These are phyloP conservation scores for Malassezia pachydermatis DNA, from an alignment of 1,284 basidiomycete genomes.

Conservation along the genomic window DNA sequence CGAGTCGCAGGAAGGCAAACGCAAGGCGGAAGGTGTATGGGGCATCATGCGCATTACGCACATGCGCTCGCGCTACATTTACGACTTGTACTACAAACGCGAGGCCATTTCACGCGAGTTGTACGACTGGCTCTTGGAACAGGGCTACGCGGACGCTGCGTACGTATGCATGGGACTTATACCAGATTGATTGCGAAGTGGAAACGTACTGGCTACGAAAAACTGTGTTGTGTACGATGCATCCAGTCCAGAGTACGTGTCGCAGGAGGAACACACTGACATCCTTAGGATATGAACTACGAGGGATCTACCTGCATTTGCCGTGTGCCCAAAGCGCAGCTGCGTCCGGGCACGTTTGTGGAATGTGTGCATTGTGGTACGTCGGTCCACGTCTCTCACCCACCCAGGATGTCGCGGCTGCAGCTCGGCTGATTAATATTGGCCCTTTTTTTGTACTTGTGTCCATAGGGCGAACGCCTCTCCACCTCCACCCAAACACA, in stretches of 20 bases:
- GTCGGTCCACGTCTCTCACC: constrained; percentile 45
- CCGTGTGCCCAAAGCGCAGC: constrained; percentile 84
- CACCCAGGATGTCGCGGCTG: constrained; percentile 30
- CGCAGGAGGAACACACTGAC: too few species aligned
- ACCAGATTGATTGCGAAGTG: constrained; percentile 90
- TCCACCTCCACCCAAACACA: too few species aligned
- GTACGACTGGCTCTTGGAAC: constrained; percentile 96
- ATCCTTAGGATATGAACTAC: constrained; percentile 82
- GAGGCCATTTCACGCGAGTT: constrained; percentile 86
- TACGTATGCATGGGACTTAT: constrained; percentile 51
- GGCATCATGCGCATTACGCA: constrained; percentile 97
- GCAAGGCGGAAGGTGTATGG: constrained; percentile 94
- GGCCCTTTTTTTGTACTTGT: neutral
- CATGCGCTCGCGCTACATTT: constrained; percentile 77
- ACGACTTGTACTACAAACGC: constrained; percentile 96
- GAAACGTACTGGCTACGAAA: constrained; percentile 98
- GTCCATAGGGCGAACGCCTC: too few species aligned
- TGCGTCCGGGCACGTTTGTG: constrained; percentile 83
- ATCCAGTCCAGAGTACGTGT: constrained; percentile 74
- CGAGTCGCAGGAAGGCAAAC: constrained; percentile 92
- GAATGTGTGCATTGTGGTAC: constrained; percentile 92
- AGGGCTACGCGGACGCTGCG: constrained; percentile 95
- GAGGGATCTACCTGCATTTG: constrained; percentile 98
- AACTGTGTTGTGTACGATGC: constrained; percentile 90
- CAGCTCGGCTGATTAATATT: constrained; percentile 28